phyloP scores from a whole-genome alignment of 805 yeast species.

The Yamadazyma akitaensis region DNA sequence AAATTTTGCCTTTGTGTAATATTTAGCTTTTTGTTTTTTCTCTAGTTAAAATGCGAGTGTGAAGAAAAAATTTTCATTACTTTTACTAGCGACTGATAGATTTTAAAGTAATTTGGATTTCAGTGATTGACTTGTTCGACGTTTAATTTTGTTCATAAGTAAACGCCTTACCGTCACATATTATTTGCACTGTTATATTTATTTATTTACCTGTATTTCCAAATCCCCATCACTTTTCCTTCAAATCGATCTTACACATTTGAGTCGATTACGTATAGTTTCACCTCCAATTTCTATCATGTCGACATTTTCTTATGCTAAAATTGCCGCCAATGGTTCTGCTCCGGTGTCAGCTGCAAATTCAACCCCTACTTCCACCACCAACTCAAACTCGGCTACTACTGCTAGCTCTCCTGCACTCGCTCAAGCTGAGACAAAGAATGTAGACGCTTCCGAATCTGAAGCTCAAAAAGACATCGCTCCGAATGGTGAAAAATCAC shows the following conservation, averaged over 20 bases:
- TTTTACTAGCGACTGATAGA: slow-evolving; percentile 5
- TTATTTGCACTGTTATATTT: not conserved
- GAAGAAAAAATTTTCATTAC: slow-evolving; percentile 9
- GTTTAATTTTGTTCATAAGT: not conserved
- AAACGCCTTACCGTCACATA: not conserved
- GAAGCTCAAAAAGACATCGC: slow-evolving; percentile 5
- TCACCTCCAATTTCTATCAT: slow-evolving; percentile 1
- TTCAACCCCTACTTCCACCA: slow-evolving; percentile 8
- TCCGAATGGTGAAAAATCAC: slow-evolving; percentile 1
- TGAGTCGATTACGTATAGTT: not conserved
- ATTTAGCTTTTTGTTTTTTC: not conserved
- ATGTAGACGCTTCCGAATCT: slow-evolving; percentile 1
- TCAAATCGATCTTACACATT: not conserved
- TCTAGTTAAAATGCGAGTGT: slow-evolving; percentile 1
- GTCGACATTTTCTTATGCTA: slow-evolving; percentile 37
- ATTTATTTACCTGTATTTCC: slow-evolving; percentile 1
- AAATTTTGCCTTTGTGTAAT: slow-evolving; percentile 5
- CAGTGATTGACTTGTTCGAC: slow-evolving; percentile 4
- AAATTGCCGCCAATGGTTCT: slow-evolving; percentile 38
- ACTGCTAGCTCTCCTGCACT: slow-evolving; percentile 5
- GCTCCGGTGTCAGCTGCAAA: slow-evolving; percentile 11
- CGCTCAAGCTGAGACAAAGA: not conserved
- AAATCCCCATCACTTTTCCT: not conserved
- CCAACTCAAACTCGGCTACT: slow-evolving; percentile 5
- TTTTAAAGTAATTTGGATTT: slow-evolving; percentile 5